These are phyloP conservation scores for Elongisporangium senticosum DNA, from an alignment of 352 stramenopile genomes.

Conservation along the genomic window DNA sequence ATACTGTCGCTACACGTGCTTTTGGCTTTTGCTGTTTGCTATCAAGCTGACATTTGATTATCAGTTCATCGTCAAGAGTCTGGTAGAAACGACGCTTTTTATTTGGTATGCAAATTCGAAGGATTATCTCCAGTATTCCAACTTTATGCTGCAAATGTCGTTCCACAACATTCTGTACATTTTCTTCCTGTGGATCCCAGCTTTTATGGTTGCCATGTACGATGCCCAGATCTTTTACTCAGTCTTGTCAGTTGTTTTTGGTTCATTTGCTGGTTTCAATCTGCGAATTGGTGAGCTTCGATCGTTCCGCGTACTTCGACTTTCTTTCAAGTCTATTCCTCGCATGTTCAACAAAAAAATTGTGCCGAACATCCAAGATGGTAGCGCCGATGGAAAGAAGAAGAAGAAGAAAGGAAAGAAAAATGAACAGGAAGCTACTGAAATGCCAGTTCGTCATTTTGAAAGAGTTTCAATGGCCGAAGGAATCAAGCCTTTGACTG, in stretches of 20 bases:
- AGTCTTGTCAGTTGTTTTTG: constrained; percentile 69
- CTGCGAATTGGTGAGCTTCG: constrained; percentile 78
- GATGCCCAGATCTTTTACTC: constrained; percentile 86
- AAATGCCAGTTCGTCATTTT: constrained; percentile 70
- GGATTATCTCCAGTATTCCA: constrained; percentile 71
- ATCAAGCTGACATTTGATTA: constrained; percentile 84
- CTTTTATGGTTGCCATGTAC: constrained; percentile 84
- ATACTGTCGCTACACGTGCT: constrained; percentile 79
- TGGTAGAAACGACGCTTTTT: constrained; percentile 84
- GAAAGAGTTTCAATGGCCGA: constrained; percentile 82
- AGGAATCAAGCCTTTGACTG: constrained; percentile 66
- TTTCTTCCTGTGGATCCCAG: constrained; percentile 75
- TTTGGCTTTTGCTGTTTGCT: constrained; percentile 70
- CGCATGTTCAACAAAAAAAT: constrained; percentile 88
- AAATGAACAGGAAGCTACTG: constrained; percentile 48
- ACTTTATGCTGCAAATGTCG: constrained; percentile 78
- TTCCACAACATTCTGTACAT: constrained; percentile 87
- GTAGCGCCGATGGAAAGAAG: constrained; percentile 40
- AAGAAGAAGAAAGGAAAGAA: constrained; percentile 77
- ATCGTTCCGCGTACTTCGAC: constrained; percentile 76
- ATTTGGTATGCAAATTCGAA: constrained; percentile 75
- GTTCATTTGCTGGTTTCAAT: constrained; percentile 82
- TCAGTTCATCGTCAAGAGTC: constrained; percentile 78
- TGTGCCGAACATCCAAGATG: constrained; percentile 78
- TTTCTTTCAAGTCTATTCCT: constrained; percentile 84